phyloP scores from a whole-genome alignment of 176 grass and related monocot species.

The Themeda triandra region DNA sequence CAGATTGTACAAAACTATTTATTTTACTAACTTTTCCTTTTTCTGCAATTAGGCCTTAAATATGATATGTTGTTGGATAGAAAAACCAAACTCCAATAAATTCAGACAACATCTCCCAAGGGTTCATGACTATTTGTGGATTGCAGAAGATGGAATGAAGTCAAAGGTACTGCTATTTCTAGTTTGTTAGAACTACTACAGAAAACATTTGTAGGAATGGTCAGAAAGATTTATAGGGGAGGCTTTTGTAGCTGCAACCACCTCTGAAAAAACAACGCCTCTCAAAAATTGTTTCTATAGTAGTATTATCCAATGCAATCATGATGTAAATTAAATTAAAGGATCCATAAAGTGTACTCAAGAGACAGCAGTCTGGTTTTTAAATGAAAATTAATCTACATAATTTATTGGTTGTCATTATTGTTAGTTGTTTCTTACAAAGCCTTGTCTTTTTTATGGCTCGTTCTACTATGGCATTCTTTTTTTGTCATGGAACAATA shows the following conservation, averaged over 20 bases:
- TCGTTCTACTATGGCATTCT: no score
- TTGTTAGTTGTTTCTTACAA: no score
- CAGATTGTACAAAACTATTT: background rate
- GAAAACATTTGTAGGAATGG: background rate
- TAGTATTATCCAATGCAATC: background rate
- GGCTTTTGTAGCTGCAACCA: background rate
- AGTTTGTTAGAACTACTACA: no score
- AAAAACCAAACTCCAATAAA: conserved; percentile 54
- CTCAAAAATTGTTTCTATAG: background rate
- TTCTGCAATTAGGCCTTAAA: conserved; percentile 37
- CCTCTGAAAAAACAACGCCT: background rate
- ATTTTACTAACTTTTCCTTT: background rate
- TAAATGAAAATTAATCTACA: no score
- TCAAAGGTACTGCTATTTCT: conserved; percentile 23
- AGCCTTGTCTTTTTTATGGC: no score
- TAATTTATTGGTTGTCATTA: no score
- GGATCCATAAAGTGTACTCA: no score
- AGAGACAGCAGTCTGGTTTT: no score
- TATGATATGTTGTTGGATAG: conserved; percentile 70
- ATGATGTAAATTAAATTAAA: no score
- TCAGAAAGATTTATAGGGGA: background rate
- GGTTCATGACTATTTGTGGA: conserved; percentile 50
- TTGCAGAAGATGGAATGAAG: conserved; percentile 68
- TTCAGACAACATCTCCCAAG: conserved; percentile 60
- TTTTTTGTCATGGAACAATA: no score